Conservation (phyloP, 148 eudicot genomes). For the Amaranthus cruentus region DNA sequence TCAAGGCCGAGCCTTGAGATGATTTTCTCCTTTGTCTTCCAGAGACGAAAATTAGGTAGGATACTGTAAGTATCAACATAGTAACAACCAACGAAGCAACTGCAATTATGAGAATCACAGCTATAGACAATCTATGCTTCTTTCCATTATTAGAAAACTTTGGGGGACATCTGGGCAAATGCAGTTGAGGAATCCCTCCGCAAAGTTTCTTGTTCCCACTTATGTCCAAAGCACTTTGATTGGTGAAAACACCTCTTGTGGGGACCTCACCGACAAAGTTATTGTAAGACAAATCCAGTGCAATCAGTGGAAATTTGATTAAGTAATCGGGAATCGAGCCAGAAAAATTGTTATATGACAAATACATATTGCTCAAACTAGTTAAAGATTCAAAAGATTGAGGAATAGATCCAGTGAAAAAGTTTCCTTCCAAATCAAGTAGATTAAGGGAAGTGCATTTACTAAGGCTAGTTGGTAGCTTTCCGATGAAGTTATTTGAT, state of each 20-base stretch:
- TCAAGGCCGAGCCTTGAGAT: neutral
- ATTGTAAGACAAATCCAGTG: conserved; percentile 26
- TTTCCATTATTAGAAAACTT: neutral
- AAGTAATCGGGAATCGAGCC: conserved; percentile 27
- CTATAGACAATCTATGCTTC: neutral
- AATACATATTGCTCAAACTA: conserved; percentile 16
- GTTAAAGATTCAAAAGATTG: conserved; percentile 14
- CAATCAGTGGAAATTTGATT: neutral
- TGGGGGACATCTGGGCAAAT: conserved; percentile 20
- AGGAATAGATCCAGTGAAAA: conserved; percentile 27
- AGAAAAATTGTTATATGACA: conserved; percentile 31
- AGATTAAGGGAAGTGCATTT: conserved; percentile 16
- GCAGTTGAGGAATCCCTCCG: conserved; percentile 28
- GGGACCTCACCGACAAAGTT: conserved; percentile 34
- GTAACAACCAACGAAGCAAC: neutral
- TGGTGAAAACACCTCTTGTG: conserved; percentile 20
- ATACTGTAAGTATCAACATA: neutral
- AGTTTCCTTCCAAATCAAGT: conserved; percentile 21
- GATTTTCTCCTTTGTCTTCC: neutral
- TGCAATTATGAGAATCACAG: neutral
- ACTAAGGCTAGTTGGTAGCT: conserved; percentile 26
- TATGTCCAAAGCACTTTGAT: conserved; percentile 24
- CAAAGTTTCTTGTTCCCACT: conserved; percentile 29
- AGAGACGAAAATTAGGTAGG: neutral
- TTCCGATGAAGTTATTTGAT: conserved; percentile 27